Percentiles rank a stretch among this genome's conserved stretches.
phyloP scores from a whole-genome alignment of 345 rosid genomes.

The Euclidium syriacum region DNA sequence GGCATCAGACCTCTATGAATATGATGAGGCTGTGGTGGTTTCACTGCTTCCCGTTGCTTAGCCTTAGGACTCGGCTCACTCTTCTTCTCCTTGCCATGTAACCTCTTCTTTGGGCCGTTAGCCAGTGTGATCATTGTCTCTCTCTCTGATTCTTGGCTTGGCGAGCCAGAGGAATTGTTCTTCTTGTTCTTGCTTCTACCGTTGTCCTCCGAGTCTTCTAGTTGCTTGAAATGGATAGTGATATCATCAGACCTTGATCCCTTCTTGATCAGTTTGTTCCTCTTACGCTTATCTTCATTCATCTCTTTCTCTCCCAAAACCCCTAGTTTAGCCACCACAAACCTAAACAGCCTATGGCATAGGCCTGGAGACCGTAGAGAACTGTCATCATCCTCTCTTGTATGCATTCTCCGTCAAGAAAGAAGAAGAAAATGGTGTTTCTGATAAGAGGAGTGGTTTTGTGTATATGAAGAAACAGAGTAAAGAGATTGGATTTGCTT shows the following conservation, averaged over 20 bases:
- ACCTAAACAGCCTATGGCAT: slow-evolving; percentile 21
- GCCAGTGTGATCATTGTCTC: slow-evolving; percentile 17
- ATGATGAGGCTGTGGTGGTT: slow-evolving; percentile 13
- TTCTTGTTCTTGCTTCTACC: background rate
- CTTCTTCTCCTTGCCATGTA: slow-evolving; percentile 8
- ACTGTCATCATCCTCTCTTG: slow-evolving; percentile 8
- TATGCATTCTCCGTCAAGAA: slow-evolving; percentile 20
- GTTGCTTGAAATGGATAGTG: slow-evolving; percentile 26
- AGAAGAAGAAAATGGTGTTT: background rate
- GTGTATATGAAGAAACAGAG: slow-evolving; percentile 18
- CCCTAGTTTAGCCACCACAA: slow-evolving; percentile 24
- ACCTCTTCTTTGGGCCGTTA: slow-evolving; percentile 15
- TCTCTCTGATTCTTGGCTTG: slow-evolving; percentile 17
- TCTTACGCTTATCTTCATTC: slow-evolving; percentile 13
- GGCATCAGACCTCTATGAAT: slow-evolving; percentile 17
- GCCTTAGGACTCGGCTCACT: slow-evolving; percentile 14
- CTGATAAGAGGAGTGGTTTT: background rate
- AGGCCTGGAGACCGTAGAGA: slow-evolving; percentile 14
- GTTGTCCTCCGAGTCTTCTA: slow-evolving; percentile 22
- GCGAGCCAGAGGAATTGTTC: slow-evolving; percentile 4
- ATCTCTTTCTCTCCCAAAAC: slow-evolving; percentile 6
- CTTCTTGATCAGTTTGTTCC: slow-evolving; percentile 23
- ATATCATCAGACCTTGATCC: slow-evolving; percentile 26
- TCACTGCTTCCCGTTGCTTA: no score
- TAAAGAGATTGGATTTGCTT: slow-evolving; percentile 10